Evolutionary conservation across 169 alveolate genomes (phyloP), one percentile per base, ranked within the genome.

Genomic region (Eimeria tenella): DNA sequence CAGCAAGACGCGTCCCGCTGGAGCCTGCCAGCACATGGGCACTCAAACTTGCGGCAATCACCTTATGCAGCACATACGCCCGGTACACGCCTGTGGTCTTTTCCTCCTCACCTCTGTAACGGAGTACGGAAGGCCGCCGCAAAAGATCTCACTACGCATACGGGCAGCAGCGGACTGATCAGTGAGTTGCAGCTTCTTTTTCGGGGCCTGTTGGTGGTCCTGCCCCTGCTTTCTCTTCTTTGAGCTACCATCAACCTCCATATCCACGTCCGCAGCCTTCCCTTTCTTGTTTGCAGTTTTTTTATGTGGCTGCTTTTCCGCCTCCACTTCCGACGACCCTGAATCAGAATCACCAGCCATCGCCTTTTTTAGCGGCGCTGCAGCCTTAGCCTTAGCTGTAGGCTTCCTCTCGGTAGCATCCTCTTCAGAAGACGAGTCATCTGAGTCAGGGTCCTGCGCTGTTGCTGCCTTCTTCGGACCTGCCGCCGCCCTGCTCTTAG

Each of bases 91-190:
- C 49, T 62, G 56, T 42, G 11, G 9, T 1, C 13, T 50, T 11
- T 13, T 23, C 13, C 0, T 17, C 86, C 96, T 84, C 52, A 98
- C 95, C 71, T 98, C 99, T 3, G 98, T 98, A 5, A 96, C 95
- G 19, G 96, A 86, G 89, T 95, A 97, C 5, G 99, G 99, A 4
- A 98, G 94, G 71, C 98, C 98, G 13, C 99, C 98, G 70, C 99
- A 98, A 93, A 97, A 98, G 21, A 98, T 96, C 62, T 97, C 98
- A 90, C 95, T 88, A 31, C 97, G 94, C 91, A 83, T 83, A 50
- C 91, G 91, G 17, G 56, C 79, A 3, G 91, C 77, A n/a, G 91
- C 62, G 73, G 91, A 83, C 53, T 60, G 79, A 17, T 90, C 97
- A 49, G 94, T 95, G 31, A 88, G 95, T n/a, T 95, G 95, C 55